Evolutionary conservation across 2,329 filamentous ascomycete genomes (phyloP), one percentile per base, ranked within the genome.

Genomic region (Curvularia spicifera): DNA sequence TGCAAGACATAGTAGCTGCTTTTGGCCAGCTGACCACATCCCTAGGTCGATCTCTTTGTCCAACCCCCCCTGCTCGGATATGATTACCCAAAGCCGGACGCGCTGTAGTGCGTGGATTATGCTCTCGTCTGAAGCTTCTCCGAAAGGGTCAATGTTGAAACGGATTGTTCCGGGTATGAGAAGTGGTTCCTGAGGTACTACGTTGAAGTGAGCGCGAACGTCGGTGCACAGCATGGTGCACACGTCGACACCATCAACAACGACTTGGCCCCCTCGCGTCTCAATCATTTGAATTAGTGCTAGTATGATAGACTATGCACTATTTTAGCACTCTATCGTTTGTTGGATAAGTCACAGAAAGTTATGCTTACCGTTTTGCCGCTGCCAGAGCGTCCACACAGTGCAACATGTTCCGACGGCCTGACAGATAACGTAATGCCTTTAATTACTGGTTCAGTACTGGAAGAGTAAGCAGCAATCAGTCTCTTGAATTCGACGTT

Each of bases 1-100:
- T 0, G 85, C 85, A 2, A 87, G 76, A 9, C 83, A 83, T 39
- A 88, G 75, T 2, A 85, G 78, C 66, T 88, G 85, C 8, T 54
- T 50, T 79, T 98, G 94, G 5, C 94, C 94, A 13, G 97, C 87
- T 0, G 91, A 96, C 12, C 24, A 42, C 13, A 37, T 53, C 3
- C 4, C 13, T 3, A 24, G 22, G 20, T 42, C 51, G 9, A 33
- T 20, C 22, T 35, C 29, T 26, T 44, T 40, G 10, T 7, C 6
- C 20, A 37, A 42, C 28, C 59, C 29, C 26, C 44, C 37, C 22
- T 26, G 42, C 22, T 42, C 18, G 43, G 10, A 37, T 40, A 35
- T 29, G 18, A 78, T 9, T 12, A 42, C 51, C 45, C 73, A 76
- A 0, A 84, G 66, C 12, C 79, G 74, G 1, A 83, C 79, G 59